These are phyloP conservation scores for Salix arbutifolia DNA, from an alignment of 345 rosid genomes.

Conservation along the genomic window DNA sequence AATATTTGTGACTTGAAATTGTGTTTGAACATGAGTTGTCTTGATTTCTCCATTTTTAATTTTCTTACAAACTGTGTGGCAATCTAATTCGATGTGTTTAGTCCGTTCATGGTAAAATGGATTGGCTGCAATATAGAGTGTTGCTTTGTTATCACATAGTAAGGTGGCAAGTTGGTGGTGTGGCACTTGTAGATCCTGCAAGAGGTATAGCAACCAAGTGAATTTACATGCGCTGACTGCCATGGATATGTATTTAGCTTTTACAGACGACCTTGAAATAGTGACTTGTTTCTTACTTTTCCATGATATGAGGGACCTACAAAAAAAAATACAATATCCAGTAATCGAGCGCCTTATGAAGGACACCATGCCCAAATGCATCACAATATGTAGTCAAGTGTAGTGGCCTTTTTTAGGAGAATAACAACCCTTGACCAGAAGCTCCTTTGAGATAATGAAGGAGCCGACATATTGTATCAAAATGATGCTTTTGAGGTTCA, in stretches of 20 bases:
- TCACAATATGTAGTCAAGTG: background rate
- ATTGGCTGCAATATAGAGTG: background rate
- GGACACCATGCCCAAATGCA: background rate
- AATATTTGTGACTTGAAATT: background rate
- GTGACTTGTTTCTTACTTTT: background rate
- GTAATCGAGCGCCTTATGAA: background rate
- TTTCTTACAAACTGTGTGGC: background rate
- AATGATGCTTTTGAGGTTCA: too few species aligned
- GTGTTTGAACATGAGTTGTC: background rate
- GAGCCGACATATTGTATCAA: too few species aligned
- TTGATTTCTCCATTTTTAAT: background rate
- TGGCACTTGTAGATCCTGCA: background rate
- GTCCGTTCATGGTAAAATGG: background rate
- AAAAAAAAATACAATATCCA: background rate
- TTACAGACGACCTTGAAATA: background rate
- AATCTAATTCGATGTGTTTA: background rate
- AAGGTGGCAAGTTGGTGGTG: background rate
- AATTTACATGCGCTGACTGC: too few species aligned
- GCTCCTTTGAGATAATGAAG: background rate
- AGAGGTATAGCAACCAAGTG: background rate
- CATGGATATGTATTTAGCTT: background rate
- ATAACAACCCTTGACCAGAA: background rate
- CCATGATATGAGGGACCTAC: background rate
- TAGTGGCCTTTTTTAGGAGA: background rate
- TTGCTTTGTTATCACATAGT: background rate